Conservation (phyloP, 2,329 filamentous ascomycete genomes). For the Aspergillus tubingensis region DNA sequence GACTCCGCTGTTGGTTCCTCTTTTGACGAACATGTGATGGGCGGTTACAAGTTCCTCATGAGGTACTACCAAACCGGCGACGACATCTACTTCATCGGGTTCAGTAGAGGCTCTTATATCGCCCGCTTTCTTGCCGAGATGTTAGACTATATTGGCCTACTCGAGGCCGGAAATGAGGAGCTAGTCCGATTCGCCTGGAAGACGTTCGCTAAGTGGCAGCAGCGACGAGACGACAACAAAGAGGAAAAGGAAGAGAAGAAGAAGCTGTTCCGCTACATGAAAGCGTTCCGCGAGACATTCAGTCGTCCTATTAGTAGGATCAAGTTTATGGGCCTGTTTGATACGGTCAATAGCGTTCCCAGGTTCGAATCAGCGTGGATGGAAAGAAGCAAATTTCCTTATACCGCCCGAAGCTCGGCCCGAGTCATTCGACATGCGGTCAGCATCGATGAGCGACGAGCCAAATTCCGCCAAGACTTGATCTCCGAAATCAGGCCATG, state of each 20-base stretch:
- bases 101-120: conserved; percentile 72
- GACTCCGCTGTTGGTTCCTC: conserved; percentile 78
- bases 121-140: conserved; percentile 78
- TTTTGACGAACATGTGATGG: conserved; percentile 81
- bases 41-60: conserved; percentile 79
- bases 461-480: conserved; percentile 60
- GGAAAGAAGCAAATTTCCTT: conserved; percentile 74
- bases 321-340: conserved; percentile 74
- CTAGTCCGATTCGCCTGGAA: conserved; percentile 83
- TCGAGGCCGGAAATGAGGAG: conserved; percentile 81
- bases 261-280: conserved; percentile 73
- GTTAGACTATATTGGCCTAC: conserved; percentile 77
- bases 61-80: conserved; percentile 64
- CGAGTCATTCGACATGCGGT: conserved; percentile 60
- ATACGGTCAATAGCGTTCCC: conserved; percentile 79
- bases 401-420: conserved; percentile 56
- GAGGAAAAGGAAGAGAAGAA: conserved; percentile 30
- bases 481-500: conserved; percentile 49
- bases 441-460: conserved; percentile 59
- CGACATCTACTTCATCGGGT: conserved; percentile 71
- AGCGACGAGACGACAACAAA: conserved; percentile 27
- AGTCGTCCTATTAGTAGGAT: conserved; percentile 72
- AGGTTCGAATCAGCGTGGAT: conserved; percentile 72
- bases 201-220: conserved; percentile 47
- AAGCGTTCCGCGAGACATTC: conserved; percentile 77